These are phyloP conservation scores for Aspergillus avenaceus DNA, from an alignment of 495 filamentous ascomycete species.

Conservation along the genomic window DNA sequence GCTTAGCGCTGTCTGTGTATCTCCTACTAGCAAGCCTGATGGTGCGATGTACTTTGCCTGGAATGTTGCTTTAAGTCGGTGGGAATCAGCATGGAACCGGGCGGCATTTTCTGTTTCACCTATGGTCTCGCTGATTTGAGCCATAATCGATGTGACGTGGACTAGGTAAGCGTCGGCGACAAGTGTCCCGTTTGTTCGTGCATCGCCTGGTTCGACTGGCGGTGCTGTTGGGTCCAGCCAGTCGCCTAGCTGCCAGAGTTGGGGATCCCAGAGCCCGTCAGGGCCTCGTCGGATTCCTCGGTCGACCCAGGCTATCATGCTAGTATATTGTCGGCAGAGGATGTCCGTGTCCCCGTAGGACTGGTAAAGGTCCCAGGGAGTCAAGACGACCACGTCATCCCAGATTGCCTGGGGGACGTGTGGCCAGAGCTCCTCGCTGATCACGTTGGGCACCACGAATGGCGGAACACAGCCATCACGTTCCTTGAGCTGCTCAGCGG, in stretches of 20 bases:
- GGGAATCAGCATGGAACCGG: conserved; percentile 22
- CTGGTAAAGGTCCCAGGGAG: conserved; percentile 43
- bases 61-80: conserved; percentile 28
- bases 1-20: conserved; percentile 46
- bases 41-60: conserved; percentile 42
- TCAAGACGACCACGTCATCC: conserved; percentile 45
- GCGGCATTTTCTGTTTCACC: conserved; percentile 20
- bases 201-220: conserved; percentile 35
- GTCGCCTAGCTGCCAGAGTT: conserved; percentile 43
- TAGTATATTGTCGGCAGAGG: conserved; percentile 37
- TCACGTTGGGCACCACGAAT: conserved; percentile 39
- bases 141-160: conserved; percentile 38
- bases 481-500: conserved; percentile 31
- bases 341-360: conserved; percentile 39
- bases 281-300: conserved; percentile 39
- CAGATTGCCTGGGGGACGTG: conserved; percentile 38
- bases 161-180: conserved; percentile 53
- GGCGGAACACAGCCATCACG: conserved; percentile 22
- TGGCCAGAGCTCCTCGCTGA: conserved; percentile 22
- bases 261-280: conserved; percentile 34
- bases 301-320: conserved; percentile 45
- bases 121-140: conserved; percentile 21
- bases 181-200: conserved; percentile 37
- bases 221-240: conserved; percentile 53
- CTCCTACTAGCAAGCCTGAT: conserved; percentile 34